Evolutionary conservation across 2,329 filamentous ascomycete genomes (phyloP).

Genomic region (Verticillium dahliae): DNA sequence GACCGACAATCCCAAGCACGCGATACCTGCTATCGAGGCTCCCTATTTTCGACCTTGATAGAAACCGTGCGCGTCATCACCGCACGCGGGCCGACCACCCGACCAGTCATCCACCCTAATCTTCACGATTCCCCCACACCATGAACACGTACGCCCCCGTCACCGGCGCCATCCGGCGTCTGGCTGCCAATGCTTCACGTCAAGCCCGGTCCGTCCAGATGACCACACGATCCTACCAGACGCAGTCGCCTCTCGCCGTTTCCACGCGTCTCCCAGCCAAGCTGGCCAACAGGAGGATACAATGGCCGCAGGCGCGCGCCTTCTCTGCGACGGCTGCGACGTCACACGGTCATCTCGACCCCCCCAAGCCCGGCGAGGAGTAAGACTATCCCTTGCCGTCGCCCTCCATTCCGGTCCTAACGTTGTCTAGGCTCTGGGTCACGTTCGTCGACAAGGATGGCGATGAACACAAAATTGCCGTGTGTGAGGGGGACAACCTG

Average conservation of each 20-base stretch:
- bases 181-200: constrained; percentile 22
- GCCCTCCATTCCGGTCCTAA: not conserved
- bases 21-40: not conserved
- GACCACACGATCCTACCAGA: constrained; percentile 6
- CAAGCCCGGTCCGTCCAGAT: constrained; percentile 17
- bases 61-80: not conserved
- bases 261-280: not conserved
- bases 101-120: not conserved
- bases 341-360: constrained; percentile 72
- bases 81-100: not conserved
- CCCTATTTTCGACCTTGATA: not conserved
- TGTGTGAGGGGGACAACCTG: constrained; percentile 83
- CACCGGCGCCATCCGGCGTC: constrained; percentile 20
- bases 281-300: not conserved
- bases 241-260: not conserved
- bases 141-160: not conserved
- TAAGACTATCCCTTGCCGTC: constrained; percentile 35
- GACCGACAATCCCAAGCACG: not conserved
- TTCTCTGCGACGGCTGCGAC: constrained; percentile 60
- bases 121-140: not conserved
- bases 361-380: constrained; percentile 90
- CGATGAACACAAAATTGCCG: constrained; percentile 66
- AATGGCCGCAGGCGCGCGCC: constrained; percentile 24
- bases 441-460: constrained; percentile 94
- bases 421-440: constrained; percentile 61